Conservation (phyloP, 192 early-diverging fungal genomes). For the Rhizoclosmatium sp. region DNA sequence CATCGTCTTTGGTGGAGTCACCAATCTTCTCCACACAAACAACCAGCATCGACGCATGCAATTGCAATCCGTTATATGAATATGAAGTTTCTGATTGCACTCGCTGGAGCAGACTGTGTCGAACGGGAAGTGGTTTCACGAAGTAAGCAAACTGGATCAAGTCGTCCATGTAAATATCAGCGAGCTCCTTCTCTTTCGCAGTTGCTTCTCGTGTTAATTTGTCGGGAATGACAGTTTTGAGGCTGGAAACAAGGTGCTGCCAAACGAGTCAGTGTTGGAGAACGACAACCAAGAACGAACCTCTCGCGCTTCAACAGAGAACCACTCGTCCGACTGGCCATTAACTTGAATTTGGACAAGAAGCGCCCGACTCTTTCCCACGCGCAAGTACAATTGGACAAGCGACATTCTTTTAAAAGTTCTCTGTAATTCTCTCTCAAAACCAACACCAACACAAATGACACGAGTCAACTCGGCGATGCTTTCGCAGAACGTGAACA, state of each 20-base stretch:
- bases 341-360: background rate
- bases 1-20: background rate
- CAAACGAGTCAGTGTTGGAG: too few species aligned
- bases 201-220: background rate
- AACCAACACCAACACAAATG: background rate
- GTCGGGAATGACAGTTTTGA: background rate
- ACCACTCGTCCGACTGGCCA: background rate
- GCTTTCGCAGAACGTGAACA: constrained; percentile 14
- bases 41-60: background rate
- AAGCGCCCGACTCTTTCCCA: background rate
- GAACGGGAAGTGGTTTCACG: background rate
- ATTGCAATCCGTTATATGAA: background rate
- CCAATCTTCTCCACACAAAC: background rate
- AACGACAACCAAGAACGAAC: too few species aligned
- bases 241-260: background rate
- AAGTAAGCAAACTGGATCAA: constrained; percentile 7
- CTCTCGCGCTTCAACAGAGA: background rate
- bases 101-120: background rate
- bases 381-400: background rate
- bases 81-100: background rate
- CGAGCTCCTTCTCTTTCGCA: constrained; percentile 5
- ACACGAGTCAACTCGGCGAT: background rate
- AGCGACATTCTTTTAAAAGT: background rate
- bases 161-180: background rate
- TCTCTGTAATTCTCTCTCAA: background rate